A percentile compares a stretch with the other conserved stretches of the same genome.
Conservation (phyloP, 345 rosid species). For the Conringia planisiliqua region DNA sequence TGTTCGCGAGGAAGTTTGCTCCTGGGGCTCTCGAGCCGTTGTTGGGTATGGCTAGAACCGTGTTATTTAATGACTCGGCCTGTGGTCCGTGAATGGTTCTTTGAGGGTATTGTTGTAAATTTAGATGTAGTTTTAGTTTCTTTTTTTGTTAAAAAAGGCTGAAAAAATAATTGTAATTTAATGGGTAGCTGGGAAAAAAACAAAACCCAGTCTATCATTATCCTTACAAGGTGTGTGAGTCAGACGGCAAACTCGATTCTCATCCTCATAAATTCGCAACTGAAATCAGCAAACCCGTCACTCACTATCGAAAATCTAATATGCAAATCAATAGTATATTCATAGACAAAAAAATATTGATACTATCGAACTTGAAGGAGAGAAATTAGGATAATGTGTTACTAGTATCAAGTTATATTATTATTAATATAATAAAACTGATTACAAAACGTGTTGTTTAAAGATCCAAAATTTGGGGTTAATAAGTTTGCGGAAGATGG, state of each 20-base stretch:
- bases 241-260: background rate
- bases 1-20: conserved; percentile 72
- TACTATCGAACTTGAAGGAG: no score
- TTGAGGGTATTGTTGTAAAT: conserved; percentile 37
- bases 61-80: conserved; percentile 52
- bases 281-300: background rate
- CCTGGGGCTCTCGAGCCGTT: conserved; percentile 36
- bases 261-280: background rate
- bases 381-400: no score
- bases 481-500: conserved; percentile 8
- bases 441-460: no score
- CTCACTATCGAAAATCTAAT: background rate
- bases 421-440: no score
- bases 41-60: conserved; percentile 46
- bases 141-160: background rate
- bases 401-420: no score
- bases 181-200: conserved; percentile 35
- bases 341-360: no score
- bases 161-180: conserved; percentile 21
- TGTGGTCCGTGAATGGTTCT: background rate
- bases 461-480: background rate
- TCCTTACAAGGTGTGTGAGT: background rate
- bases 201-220: conserved; percentile 30
- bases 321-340: background rate
- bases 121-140: background rate